Conservation (phyloP, 352 stramenopile species). For the Chrysophaeum taylorii region DNA sequence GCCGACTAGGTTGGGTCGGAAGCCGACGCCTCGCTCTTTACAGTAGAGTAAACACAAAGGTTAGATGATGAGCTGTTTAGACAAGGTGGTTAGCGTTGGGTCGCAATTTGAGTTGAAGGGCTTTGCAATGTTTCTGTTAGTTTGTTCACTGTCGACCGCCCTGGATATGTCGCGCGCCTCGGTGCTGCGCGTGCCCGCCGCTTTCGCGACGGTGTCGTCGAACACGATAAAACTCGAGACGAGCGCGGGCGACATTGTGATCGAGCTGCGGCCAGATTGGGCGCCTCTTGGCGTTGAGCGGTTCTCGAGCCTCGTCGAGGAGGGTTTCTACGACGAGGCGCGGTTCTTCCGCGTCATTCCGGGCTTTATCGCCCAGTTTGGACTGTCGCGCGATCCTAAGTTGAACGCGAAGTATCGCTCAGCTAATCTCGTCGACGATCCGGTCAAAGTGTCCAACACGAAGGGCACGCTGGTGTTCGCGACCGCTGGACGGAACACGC, state of each 20-base stretch:
- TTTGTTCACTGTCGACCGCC: no score
- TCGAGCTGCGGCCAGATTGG: slow-evolving; percentile 30
- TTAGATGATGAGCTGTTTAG: no score
- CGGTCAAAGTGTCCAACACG: slow-evolving; percentile 37
- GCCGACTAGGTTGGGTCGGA: no score
- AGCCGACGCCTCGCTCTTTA: no score
- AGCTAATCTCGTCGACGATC: slow-evolving; percentile 44
- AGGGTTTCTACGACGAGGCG: slow-evolving; percentile 40
- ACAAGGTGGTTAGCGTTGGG: no score
- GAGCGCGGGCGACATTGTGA: slow-evolving; percentile 21
- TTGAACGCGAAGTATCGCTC: slow-evolving; percentile 36
- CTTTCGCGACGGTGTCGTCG: no score
- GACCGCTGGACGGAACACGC: slow-evolving; percentile 44
- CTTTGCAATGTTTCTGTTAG: no score
- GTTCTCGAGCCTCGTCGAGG: slow-evolving; percentile 38
- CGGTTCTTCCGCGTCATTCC: slow-evolving; percentile 41
- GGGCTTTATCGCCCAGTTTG: slow-evolving; percentile 55
- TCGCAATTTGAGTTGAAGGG: no score
- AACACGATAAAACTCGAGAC: slow-evolving; percentile 10
- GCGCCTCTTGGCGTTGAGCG: slow-evolving; percentile 36
- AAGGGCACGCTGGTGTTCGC: slow-evolving; percentile 51
- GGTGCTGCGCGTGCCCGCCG: no score
- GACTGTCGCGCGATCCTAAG: slow-evolving; percentile 41
- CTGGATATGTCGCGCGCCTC: no score
- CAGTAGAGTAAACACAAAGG: no score